These are phyloP conservation scores for Auriscalpium orientale DNA, from an alignment of 768 basidiomycete species.

Conservation along the genomic window DNA sequence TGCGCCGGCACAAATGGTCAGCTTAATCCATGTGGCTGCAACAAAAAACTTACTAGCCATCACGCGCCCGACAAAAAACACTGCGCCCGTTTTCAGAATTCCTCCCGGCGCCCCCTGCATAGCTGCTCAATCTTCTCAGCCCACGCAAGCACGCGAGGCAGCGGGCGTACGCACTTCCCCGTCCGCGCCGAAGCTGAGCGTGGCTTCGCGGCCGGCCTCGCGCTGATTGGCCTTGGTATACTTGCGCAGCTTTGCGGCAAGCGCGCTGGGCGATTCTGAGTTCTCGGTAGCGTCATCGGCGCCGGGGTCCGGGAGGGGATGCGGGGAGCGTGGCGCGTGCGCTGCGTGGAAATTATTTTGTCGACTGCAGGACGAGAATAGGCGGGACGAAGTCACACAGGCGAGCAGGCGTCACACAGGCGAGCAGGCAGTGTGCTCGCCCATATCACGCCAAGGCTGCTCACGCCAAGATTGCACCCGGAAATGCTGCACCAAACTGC, in stretches of 20 bases:
- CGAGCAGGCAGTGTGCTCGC: no score
- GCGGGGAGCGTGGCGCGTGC: conserved; percentile 27
- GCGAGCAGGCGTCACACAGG: no score
- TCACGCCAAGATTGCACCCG: no score
- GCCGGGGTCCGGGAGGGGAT: background rate
- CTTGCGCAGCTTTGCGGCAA: conserved; percentile 63
- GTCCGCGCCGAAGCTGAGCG: conserved; percentile 70
- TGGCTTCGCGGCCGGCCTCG: conserved; percentile 57
- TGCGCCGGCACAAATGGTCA: no score
- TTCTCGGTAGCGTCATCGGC: conserved; percentile 18
- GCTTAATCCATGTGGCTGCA: no score
- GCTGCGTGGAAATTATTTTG: conserved; percentile 30
- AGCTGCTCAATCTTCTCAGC: no score
- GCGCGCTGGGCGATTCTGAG: conserved; percentile 46
- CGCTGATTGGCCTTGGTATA: conserved; percentile 58
- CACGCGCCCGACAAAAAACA: no score
- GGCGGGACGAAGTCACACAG: conserved; percentile 13
- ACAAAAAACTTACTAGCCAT: no score
- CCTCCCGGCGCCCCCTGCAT: conserved; percentile 38
- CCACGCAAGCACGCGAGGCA: no score
- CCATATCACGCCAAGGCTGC: no score
- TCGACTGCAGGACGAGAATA: conserved; percentile 38
- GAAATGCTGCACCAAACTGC: no score
- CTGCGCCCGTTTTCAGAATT: conserved; percentile 39
- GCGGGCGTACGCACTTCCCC: conserved; percentile 42